These are phyloP conservation scores for Diversispora epigaea DNA, from an alignment of 192 early-diverging fungal genomes.

Conservation along the genomic window DNA sequence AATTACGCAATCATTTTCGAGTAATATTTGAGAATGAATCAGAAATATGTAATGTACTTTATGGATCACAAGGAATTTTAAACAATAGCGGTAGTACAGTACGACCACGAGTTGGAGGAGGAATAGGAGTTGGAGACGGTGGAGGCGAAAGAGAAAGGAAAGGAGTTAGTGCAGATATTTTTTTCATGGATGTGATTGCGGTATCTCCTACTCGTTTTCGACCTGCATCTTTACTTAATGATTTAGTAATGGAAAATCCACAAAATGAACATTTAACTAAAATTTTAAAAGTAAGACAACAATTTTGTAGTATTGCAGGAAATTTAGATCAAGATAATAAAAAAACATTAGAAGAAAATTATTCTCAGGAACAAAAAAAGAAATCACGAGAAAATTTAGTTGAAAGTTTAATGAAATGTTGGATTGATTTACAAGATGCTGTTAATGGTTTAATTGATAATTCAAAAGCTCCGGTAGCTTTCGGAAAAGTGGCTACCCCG, in stretches of 20 bases:
- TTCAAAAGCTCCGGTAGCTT: constrained; percentile 56
- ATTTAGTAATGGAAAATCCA: constrained; percentile 89
- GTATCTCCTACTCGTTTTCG: constrained; percentile 94
- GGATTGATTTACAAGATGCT: constrained; percentile 82
- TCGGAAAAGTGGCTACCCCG: constrained; percentile 63
- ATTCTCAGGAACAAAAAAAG: constrained; percentile 13
- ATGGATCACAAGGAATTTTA: constrained; percentile 65
- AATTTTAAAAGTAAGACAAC: constrained; percentile 79
- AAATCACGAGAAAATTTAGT: constrained; percentile 40
- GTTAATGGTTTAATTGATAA: constrained; percentile 95
- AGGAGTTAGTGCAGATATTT: constrained; percentile 67
- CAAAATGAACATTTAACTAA: constrained; percentile 87
- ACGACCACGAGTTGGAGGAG: neutral
- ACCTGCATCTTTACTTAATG: constrained; percentile 87
- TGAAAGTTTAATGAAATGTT: constrained; percentile 51
- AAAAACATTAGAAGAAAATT: neutral
- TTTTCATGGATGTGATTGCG: constrained; percentile 89
- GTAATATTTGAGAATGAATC: constrained; percentile 79
- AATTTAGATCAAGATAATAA: constrained; percentile 36
- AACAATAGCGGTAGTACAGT: neutral
- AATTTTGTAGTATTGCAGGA: constrained; percentile 52
- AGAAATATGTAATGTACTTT: constrained; percentile 75
- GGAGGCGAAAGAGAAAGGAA: constrained; percentile 27
- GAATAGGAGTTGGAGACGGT: constrained; percentile 20
- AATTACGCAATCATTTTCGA: constrained; percentile 76